Base-by-base conservation (phyloP, 345 rosid genomes). In the Linum usitatissimum region DNA sequence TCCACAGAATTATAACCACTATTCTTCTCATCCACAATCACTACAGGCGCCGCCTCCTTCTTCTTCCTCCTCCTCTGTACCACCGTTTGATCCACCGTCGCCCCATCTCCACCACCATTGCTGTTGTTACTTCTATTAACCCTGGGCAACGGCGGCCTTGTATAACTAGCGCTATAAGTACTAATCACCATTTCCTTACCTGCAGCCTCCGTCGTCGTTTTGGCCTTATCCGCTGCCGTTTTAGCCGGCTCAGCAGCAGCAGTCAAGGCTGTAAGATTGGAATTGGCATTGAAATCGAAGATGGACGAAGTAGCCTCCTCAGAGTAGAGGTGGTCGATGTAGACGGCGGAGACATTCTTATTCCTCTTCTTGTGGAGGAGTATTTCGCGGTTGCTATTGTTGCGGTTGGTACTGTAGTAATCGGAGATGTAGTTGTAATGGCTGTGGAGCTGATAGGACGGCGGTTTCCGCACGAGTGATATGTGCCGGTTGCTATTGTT, bases 321-420 rank as follows among this genome's bases (percentile, higher is more conserved):
- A 23, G 28, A 23, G 17, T 72, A 85, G 36, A 85, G 77, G 57
- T 68, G 68, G 64, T 81, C 86, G 53, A 81, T 75, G 64, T 72
- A 85, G 21, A 81, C 60, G 4, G 85, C 64, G 3, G 77, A 13
- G 5, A 61, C 59, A 64, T 65, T 80, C 1, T 23, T 23, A 1
- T 23, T 23, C 28, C 2, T 23, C 28, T 23, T 23, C 14, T 49
- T 53, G 9, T 60, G 60, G 51, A 59, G 6, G 59, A 59, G 77
- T 53, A n/a, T n/a, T n/a, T 54, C 9, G 57, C 23, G 21, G 57
- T 54, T 54, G 57, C 23, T 6, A 20, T 20, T 54, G 21, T 60
- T 69, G 39, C 68, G 73, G 48, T 59, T 70, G 67, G 63, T 64
- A 23, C 28, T 23, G 31, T 65, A 74, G 72, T 75, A 57, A 30